phyloP scores from a whole-genome alignment of 164 flowering plant species.

The Tetrastigma voinierianum region DNA sequence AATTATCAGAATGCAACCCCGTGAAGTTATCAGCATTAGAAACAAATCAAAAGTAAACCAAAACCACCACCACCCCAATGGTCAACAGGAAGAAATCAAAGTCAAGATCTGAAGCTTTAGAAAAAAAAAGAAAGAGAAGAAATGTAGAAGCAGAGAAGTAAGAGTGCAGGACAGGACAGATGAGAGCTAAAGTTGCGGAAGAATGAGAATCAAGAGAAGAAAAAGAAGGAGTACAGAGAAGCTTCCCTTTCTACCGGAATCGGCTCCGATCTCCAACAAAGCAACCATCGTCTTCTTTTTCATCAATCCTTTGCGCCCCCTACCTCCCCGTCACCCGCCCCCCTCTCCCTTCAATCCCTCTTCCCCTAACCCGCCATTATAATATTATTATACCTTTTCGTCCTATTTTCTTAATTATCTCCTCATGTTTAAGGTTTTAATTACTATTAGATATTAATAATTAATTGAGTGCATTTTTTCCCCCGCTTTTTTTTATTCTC shows the following conservation, averaged over 20 bases:
- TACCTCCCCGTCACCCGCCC: neutral
- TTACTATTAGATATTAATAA: no score
- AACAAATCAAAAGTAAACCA: neutral
- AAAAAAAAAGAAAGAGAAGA: no score
- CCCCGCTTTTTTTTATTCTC: constrained; percentile 1
- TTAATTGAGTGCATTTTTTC: no score
- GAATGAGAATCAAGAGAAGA: constrained; percentile 35
- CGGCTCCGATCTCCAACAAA: constrained; percentile 39
- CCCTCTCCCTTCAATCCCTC: no score
- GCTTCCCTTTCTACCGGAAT: constrained; percentile 30
- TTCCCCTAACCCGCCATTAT: no score
- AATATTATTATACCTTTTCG: no score
- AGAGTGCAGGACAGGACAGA: no score
- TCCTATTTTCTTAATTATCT: no score
- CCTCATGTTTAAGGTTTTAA: no score
- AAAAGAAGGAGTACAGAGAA: constrained; percentile 39
- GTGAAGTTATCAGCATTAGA: constrained; percentile 25
- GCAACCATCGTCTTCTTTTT: neutral
- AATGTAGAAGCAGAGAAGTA: neutral
- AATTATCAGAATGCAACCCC: constrained; percentile 31
- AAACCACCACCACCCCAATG: neutral
- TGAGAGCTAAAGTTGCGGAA: constrained; percentile 25
- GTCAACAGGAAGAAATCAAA: neutral
- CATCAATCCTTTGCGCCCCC: neutral
- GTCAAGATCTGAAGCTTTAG: neutral